Conservation (phyloP, 2,329 filamentous ascomycete species). For the Aspergillus pseudotamarii region DNA sequence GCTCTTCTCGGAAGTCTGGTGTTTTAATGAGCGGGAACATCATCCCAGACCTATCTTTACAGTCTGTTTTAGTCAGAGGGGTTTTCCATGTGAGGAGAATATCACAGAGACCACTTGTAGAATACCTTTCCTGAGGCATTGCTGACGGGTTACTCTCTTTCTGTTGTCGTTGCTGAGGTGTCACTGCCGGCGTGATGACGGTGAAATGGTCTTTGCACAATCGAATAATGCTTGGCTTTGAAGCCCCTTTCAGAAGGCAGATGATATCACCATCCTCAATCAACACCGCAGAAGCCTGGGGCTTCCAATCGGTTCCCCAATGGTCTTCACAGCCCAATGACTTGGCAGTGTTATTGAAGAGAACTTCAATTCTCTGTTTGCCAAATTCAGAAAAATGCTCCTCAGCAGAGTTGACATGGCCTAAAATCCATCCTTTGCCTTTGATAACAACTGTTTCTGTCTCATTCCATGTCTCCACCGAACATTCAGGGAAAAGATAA, state of each 20-base stretch:
- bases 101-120: background rate
- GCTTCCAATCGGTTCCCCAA: background rate
- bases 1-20: background rate
- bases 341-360: background rate
- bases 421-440: background rate
- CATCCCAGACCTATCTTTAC: background rate
- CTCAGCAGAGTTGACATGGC: background rate
- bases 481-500: background rate
- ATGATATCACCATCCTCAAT: background rate
- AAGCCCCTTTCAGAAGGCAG: background rate
- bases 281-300: background rate
- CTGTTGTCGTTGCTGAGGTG: background rate
- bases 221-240: background rate
- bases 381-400: background rate
- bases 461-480: background rate
- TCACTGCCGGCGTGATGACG: background rate
- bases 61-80: background rate
- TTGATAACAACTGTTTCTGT: background rate
- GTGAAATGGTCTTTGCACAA: background rate
- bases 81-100: background rate
- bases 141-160: background rate
- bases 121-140: background rate
- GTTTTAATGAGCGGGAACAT: background rate
- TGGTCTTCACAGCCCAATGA: rapidly evolving
- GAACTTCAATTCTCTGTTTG: background rate